phyloP scores from a whole-genome alignment of 179 eudicot species.

The Kewa caespitosa region DNA sequence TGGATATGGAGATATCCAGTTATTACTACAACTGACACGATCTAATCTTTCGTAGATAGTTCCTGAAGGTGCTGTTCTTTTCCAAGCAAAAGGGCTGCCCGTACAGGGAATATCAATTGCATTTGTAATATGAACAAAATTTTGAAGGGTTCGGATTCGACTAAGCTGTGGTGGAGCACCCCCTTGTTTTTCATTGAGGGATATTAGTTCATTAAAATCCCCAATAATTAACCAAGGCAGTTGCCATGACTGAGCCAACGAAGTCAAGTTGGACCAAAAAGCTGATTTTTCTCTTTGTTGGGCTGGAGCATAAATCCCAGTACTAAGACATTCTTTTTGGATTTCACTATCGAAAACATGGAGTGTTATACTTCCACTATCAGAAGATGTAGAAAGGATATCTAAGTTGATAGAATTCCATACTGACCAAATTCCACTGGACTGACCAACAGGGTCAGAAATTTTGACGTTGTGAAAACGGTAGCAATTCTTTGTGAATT shows the following conservation, averaged over 20 bases:
- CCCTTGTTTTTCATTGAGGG: neutral
- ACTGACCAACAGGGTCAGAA: neutral
- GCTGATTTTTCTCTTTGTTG: neutral
- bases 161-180: neutral
- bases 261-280: neutral
- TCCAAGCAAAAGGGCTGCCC: neutral
- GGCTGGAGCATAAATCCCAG: neutral
- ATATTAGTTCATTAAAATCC: neutral
- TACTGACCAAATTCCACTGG: neutral
- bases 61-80: too few relatives aligned
- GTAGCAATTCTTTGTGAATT: neutral
- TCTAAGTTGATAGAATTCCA: neutral
- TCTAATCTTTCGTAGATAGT: neutral
- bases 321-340: too few relatives aligned
- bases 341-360: neutral
- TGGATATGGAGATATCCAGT: neutral
- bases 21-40: neutral
- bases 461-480: neutral
- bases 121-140: neutral
- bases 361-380: neutral
- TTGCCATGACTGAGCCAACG: too few relatives aligned
- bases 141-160: neutral
- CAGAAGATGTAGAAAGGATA: neutral
- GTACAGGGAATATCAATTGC: neutral
- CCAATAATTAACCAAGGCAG: neutral